A percentile compares a stretch with the other conserved stretches of the same genome.
Evolutionary conservation across 2,329 filamentous ascomycete genomes (phyloP).

Genomic region (Sphaerulina musiva): DNA sequence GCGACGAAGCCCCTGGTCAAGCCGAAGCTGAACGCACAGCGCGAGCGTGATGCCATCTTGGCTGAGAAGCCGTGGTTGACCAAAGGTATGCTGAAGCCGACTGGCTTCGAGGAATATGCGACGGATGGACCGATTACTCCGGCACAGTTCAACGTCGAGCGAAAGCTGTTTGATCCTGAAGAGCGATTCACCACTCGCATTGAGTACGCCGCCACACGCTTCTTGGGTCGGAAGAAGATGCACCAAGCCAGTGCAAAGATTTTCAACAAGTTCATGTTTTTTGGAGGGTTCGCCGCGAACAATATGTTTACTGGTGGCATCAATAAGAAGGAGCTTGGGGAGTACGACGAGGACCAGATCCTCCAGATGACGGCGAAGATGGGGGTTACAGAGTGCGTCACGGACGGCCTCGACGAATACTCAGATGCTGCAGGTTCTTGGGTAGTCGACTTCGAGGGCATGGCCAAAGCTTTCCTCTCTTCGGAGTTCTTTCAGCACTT

Average conservation of each 20-base stretch:
- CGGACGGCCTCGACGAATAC: slow-evolving; percentile 41
- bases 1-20: slow-evolving; percentile 21
- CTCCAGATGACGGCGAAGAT: slow-evolving; percentile 48
- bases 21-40: slow-evolving; percentile 22
- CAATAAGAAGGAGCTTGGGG: slow-evolving; percentile 23
- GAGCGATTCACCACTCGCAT: slow-evolving; percentile 58
- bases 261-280: slow-evolving; percentile 73
- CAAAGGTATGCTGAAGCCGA: slow-evolving; percentile 40
- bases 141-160: slow-evolving; percentile 59
- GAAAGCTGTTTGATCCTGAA: slow-evolving; percentile 58
- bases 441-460: slow-evolving; percentile 71
- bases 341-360: slow-evolving; percentile 49
- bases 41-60: slow-evolving; percentile 29
- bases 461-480: slow-evolving; percentile 67
- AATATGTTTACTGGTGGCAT: slow-evolving; percentile 55
- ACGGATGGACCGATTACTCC: slow-evolving; percentile 73
- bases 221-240: slow-evolving; percentile 68
- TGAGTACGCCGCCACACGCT: slow-evolving; percentile 77
- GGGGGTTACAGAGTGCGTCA: slow-evolving; percentile 44
- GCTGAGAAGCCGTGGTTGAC: slow-evolving; percentile 32
- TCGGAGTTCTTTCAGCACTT: slow-evolving; percentile 38
- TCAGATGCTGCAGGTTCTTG: slow-evolving; percentile 47
- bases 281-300: slow-evolving; percentile 68
- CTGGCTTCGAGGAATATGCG: slow-evolving; percentile 60
- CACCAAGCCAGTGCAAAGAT: slow-evolving; percentile 54